Conservation (phyloP, 2,329 filamentous ascomycete genomes). For the Blastomyces silverae region DNA sequence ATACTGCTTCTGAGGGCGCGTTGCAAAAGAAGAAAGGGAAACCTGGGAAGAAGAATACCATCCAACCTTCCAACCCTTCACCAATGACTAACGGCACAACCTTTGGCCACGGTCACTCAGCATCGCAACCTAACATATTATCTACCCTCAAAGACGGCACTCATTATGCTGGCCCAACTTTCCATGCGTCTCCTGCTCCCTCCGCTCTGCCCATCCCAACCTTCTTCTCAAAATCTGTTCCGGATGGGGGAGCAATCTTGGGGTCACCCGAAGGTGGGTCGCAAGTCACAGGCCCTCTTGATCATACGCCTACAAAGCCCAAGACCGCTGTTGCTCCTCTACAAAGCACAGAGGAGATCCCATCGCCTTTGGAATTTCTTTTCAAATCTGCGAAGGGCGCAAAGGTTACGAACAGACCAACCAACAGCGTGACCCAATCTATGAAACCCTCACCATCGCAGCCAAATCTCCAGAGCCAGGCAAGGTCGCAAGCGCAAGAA, state of each 20-base stretch:
- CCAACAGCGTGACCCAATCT: constrained; percentile 37
- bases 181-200: constrained; percentile 88
- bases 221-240: constrained; percentile 71
- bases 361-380: constrained; percentile 81
- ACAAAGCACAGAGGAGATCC: constrained; percentile 40
- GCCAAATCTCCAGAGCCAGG: constrained; percentile 33
- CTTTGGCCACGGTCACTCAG: constrained; percentile 30
- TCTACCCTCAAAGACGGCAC: constrained; percentile 37
- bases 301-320: constrained; percentile 43
- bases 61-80: constrained; percentile 25
- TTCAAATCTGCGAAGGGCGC: constrained; percentile 75
- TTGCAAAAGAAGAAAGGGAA: constrained; percentile 35
- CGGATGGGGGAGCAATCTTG: constrained; percentile 42
- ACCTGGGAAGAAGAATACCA: constrained; percentile 34
- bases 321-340: constrained; percentile 30
- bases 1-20: constrained; percentile 25
- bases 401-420: constrained; percentile 49
- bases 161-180: constrained; percentile 81
- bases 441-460: constrained; percentile 50
- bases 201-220: constrained; percentile 85
- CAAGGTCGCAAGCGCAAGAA: constrained; percentile 41
- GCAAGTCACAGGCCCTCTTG: constrained; percentile 31
- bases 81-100: constrained; percentile 21
- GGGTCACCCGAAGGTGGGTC: constrained; percentile 37
- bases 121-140: constrained; percentile 38